These are phyloP conservation scores for Helicocarpus griseus DNA, from an alignment of 2,329 filamentous ascomycete genomes.

Conservation along the genomic window DNA sequence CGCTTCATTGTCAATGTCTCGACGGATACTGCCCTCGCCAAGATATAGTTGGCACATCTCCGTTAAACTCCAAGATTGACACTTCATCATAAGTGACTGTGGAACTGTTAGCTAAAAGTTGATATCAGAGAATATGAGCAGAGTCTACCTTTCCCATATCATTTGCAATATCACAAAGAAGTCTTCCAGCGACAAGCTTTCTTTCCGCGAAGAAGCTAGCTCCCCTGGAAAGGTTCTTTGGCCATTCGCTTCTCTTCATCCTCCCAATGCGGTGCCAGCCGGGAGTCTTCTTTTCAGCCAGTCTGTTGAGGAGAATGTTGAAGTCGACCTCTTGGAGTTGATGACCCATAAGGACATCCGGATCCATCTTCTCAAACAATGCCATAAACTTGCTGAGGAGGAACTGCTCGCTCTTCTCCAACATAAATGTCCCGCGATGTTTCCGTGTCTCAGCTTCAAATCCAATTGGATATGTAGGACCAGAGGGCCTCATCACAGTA, in stretches of 20 bases:
- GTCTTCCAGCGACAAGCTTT: constrained; percentile 75
- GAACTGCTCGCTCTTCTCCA: constrained; percentile 75
- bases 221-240: constrained; percentile 71
- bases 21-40: constrained; percentile 58
- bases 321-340: constrained; percentile 97
- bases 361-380: constrained; percentile 77
- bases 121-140: constrained; percentile 4
- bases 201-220: constrained; percentile 89
- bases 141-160: constrained; percentile 71
- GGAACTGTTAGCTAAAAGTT: constrained; percentile 16
- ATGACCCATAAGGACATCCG: constrained; percentile 88
- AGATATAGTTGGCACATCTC: constrained; percentile 96
- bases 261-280: constrained; percentile 92
- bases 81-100: constrained; percentile 83
- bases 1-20: constrained; percentile 79
- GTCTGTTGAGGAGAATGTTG: constrained; percentile 74
- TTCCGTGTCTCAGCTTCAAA: constrained; percentile 72
- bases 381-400: constrained; percentile 83
- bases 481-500: constrained; percentile 77
- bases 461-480: constrained; percentile 67
- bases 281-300: constrained; percentile 82
- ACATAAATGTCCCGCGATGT: constrained; percentile 65
- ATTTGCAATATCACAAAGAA: constrained; percentile 90
- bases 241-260: constrained; percentile 76
- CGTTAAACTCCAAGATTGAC: constrained; percentile 93